A percentile compares a stretch with the other conserved stretches of the same genome.
Conservation (phyloP, 305 asterid species). For the Fraxinus nigra region DNA sequence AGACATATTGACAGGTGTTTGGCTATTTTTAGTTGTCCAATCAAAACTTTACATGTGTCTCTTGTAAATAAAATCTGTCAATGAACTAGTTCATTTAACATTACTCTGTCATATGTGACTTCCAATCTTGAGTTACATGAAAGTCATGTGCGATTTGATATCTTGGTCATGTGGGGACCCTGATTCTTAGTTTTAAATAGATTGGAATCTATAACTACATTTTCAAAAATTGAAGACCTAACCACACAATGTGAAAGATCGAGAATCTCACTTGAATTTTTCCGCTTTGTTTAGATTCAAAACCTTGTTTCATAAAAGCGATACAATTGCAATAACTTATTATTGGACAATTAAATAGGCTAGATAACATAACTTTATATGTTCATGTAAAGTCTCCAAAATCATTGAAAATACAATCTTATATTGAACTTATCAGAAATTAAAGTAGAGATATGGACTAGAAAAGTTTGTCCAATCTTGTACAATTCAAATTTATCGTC, state of each 20-base stretch:
- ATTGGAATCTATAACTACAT: background rate
- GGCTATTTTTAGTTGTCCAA: too few species aligned
- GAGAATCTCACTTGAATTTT: background rate
- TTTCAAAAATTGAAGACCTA: background rate
- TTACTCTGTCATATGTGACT: background rate
- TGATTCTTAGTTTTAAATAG: background rate
- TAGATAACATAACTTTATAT: background rate
- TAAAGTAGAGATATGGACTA: background rate
- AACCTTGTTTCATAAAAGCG: background rate
- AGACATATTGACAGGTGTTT: too few species aligned
- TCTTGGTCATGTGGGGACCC: background rate
- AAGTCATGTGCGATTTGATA: background rate
- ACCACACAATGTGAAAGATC: background rate
- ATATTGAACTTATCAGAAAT: background rate
- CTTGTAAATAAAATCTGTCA: too few species aligned
- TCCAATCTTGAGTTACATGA: background rate
- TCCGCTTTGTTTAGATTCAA: background rate
- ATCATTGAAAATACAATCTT: background rate
- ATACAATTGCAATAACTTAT: background rate
- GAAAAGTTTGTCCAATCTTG: background rate
- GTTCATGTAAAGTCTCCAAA: background rate
- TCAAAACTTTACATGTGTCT: too few species aligned
- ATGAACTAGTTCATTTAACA: too few species aligned
- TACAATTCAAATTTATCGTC: background rate
- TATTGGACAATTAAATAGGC: background rate